phyloP scores from a whole-genome alignment of 768 basidiomycete species.

The Amanita fuliginea region DNA sequence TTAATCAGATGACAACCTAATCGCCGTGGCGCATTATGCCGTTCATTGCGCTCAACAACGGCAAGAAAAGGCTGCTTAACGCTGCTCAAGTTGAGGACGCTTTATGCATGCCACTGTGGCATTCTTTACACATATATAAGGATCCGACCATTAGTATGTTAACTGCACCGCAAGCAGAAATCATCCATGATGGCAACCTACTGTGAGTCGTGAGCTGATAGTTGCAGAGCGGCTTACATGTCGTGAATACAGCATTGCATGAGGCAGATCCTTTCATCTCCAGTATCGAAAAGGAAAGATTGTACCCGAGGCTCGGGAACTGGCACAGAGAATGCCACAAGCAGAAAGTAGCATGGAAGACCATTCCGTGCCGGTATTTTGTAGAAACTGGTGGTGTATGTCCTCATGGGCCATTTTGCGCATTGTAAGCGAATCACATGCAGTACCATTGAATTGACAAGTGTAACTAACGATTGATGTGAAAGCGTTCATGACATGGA shows the following conservation, averaged over 20 bases:
- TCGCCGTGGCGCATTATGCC: neutral
- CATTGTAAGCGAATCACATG: slow-evolving; percentile 22
- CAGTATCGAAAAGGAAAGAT: neutral
- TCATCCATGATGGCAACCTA: too few species aligned
- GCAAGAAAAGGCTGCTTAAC: neutral
- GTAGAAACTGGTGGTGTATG: slow-evolving; percentile 30
- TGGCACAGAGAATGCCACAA: neutral
- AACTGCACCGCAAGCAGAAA: neutral
- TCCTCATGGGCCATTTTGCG: slow-evolving; percentile 28
- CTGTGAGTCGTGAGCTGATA: too few species aligned
- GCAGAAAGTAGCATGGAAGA: slow-evolving; percentile 18
- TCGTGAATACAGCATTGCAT: neutral
- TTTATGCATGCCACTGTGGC: neutral
- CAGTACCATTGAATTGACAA: slow-evolving; percentile 13
- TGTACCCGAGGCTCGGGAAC: neutral
- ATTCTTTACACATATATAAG: neutral
- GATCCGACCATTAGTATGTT: neutral
- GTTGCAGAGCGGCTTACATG: neutral
- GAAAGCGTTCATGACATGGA: slow-evolving; percentile 22
- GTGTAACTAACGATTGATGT: slow-evolving; percentile 2
- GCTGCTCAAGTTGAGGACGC: neutral
- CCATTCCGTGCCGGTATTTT: slow-evolving; percentile 29
- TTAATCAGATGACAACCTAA: neutral
- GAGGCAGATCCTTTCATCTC: neutral
- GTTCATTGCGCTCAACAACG: neutral